phyloP scores from a whole-genome alignment of 805 yeast species.

The Lipomyces yamadae region DNA sequence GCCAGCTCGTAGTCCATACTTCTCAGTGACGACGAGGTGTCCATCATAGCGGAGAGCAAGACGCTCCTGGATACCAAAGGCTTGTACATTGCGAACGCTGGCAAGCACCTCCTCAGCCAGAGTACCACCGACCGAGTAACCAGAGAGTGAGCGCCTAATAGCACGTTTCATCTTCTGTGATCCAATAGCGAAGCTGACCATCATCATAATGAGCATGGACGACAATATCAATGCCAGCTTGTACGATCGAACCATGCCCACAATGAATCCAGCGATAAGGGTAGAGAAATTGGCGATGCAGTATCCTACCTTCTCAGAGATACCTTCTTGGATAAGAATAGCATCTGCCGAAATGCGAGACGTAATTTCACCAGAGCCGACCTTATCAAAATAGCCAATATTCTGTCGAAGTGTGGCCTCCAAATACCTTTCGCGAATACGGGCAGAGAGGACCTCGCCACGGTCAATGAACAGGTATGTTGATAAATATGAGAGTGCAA shows the following conservation, averaged over 20 bases:
- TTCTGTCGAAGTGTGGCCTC: constrained; percentile 49
- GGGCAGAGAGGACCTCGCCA: constrained; percentile 51
- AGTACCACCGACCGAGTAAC: constrained; percentile 40
- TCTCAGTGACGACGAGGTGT: constrained; percentile 41
- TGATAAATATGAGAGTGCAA: constrained; percentile 41
- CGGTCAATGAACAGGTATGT: constrained; percentile 48
- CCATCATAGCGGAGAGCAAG: constrained; percentile 45
- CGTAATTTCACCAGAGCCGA: constrained; percentile 52
- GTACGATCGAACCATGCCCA: constrained; percentile 49
- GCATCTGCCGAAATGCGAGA: constrained; percentile 52
- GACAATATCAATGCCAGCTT: constrained; percentile 48
- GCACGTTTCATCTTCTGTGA: constrained; percentile 39
- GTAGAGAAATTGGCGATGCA: constrained; percentile 50
- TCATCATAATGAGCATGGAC: constrained; percentile 45
- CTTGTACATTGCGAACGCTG: constrained; percentile 50
- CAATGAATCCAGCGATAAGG: constrained; percentile 48
- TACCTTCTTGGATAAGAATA: constrained; percentile 50
- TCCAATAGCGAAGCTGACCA: constrained; percentile 36
- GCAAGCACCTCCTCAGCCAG: constrained; percentile 51
- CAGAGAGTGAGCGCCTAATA: constrained; percentile 27
- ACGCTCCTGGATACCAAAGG: constrained; percentile 50
- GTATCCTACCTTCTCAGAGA: constrained; percentile 51
- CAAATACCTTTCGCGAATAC: constrained; percentile 49
- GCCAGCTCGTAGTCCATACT: constrained; percentile 34
- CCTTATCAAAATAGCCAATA: constrained; percentile 50